Base-by-base conservation (phyloP, 257 asterid species). In the Ilex aquifolium region DNA sequence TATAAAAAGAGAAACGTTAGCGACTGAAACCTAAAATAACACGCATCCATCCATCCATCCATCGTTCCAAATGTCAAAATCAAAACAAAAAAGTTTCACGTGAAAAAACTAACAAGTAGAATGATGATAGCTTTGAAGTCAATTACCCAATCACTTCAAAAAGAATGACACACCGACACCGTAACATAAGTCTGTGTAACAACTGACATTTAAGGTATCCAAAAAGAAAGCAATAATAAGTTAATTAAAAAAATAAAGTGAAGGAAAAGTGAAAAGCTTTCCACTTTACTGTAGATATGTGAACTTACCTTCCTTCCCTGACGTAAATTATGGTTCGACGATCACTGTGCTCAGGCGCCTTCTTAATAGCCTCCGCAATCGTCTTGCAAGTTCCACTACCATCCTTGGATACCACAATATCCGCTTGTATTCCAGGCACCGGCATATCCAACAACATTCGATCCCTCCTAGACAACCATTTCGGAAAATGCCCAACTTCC, bases 241-340 rank as follows among this genome's bases (percentile, higher is more conserved):
- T 7, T 44, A 44, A 44, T 44, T 7, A 44, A 7, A 13, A 7
- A 44, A 44, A 44, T 44, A 44, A 7, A 44, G 50, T 8, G 50
- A 13, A 7, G 13, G 9, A 44, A 7, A 44, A 44, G 50, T 44
- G 1, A 2, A 31, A 66, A 21, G 27, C 27, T 21, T 21, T 21
- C 27, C 27, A 21, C 27, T 21, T 21, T 21, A 21, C 27, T 21
- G 27, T 21, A 21, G 27, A 21, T 21, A 71, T 32, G 77, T 76
- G 75, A 78, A 80, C 88, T 83, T 89, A 93, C 99, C 59, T 90
- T 82, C 99, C 99, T 63, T 95, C 99, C 82, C 73, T 93, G 69
- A 93, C 94, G 87, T 87, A 93, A 74, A 93, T 93, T n/a, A 93
- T 80, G 52, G 82, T 71, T 42, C 99, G 79, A 13, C 82, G 82